These are phyloP conservation scores for Rhynchosporium secalis DNA, from an alignment of 2,329 filamentous ascomycete species.

Conservation along the genomic window DNA sequence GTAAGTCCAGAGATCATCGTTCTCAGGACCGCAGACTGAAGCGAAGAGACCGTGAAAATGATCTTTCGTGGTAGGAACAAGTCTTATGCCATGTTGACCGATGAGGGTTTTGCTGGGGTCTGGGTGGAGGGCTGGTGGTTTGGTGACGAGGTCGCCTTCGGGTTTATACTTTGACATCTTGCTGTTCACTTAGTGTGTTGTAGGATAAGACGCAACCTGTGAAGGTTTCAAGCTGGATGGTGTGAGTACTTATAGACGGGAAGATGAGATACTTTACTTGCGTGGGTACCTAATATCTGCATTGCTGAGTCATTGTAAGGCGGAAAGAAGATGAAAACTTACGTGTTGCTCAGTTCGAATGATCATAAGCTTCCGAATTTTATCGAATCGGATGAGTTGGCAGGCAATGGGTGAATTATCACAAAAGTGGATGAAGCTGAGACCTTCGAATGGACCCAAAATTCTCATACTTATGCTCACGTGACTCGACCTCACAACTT, in stretches of 20 bases:
- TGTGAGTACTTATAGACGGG: background rate
- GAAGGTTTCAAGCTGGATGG: background rate
- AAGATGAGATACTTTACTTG: too few species aligned
- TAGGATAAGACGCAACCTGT: background rate
- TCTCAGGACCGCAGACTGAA: slow-evolving; percentile 26
- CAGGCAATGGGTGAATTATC: too few species aligned
- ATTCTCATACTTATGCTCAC: too few species aligned
- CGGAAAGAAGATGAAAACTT: too few species aligned
- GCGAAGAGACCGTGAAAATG: slow-evolving; percentile 31
- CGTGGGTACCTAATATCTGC: too few species aligned
- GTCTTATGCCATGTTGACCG: slow-evolving; percentile 24
- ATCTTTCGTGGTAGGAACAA: slow-evolving; percentile 24
- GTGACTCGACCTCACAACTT: too few species aligned
- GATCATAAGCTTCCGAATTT: too few species aligned
- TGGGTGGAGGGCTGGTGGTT: slow-evolving; percentile 20
- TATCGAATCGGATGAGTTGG: too few species aligned
- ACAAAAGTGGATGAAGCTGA: too few species aligned
- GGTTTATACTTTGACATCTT: slow-evolving; percentile 14
- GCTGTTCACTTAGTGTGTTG: background rate
- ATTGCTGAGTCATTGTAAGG: too few species aligned
- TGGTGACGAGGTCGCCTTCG: slow-evolving; percentile 17
- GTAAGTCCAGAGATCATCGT: slow-evolving; percentile 45
- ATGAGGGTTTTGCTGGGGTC: slow-evolving; percentile 15
- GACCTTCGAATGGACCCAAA: too few species aligned
- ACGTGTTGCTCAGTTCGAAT: too few species aligned